Conservation (phyloP, 148 eudicot genomes). For the Mesembryanthemum crystallinum region DNA sequence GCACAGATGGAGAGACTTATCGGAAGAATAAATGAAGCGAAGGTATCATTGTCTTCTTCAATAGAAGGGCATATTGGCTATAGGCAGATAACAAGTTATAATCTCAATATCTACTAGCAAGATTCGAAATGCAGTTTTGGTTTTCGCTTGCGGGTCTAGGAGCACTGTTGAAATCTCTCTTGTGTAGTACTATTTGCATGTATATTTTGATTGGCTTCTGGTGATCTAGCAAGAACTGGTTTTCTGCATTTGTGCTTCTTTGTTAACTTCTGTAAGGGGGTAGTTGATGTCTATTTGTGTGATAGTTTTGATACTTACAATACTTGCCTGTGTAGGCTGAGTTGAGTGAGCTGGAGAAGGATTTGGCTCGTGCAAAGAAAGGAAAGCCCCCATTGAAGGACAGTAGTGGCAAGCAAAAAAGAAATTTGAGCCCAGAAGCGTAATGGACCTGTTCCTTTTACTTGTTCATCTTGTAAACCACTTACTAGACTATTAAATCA, state of each 20-base stretch:
- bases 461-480: conserved; percentile 2
- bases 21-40: conserved; percentile 71
- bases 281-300: background rate
- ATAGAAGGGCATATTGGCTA: background rate
- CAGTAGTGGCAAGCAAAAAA: conserved; percentile 73
- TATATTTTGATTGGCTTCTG: background rate
- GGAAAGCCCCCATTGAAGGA: conserved; percentile 80
- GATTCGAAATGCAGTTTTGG: background rate
- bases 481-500: background rate
- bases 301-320: conserved; percentile 9
- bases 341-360: conserved; percentile 59
- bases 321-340: conserved; percentile 39
- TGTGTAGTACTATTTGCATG: too few species aligned
- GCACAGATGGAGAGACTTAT: conserved; percentile 71
- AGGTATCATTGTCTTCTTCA: conserved; percentile 42
- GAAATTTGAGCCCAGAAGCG: conserved; percentile 81
- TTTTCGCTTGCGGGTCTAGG: background rate
- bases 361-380: conserved; percentile 79
- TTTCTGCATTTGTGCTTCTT: conserved; percentile 1
- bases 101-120: background rate
- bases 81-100: background rate
- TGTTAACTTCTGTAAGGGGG: background rate
- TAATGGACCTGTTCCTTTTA: conserved; percentile 27
- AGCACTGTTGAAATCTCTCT: background rate
- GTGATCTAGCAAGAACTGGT: background rate